Evolutionary conservation across 371 early-diverging fungal species (phyloP), one percentile per base, ranked within the genome.

Genomic region (Apophysomyces elegans): DNA sequence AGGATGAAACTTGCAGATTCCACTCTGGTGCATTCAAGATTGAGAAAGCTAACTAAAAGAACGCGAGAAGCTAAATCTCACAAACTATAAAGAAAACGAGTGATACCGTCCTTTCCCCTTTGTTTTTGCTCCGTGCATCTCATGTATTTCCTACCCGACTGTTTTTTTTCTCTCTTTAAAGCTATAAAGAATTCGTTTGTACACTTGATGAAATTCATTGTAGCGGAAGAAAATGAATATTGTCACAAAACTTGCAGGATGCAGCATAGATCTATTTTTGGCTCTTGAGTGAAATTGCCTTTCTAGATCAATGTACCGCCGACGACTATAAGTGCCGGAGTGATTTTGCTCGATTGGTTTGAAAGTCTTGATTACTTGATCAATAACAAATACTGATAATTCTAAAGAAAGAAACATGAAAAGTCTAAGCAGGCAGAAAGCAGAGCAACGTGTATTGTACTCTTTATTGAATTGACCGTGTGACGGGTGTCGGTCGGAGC

Each of bases 11-110:
- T 16, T 66, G 66, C 37, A 66, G 47, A 26, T 66, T 66, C 66
- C 66, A 61, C 36, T 66, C 66, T 44, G 56, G 39, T 60, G 47
- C 50, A 4, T 66, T 66, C 66, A 60, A 60, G 61, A 56, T 66
- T 59, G 56, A 56, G 44, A 58, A 50, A 26, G 5, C 54, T 7
- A 5, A n/a, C 21, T 50, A 50, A 50, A 21, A 45, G n/a, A 26
- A 41, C 54, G 8, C 21, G 21, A 50, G 54, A n/a, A 50, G 21
- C 54, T 9, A 9, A 8, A 21, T 9, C 21, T 50, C 9, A 26
- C 32, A 26, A 26, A 26, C 32, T 26, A 26, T 26, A 26, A 26
- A 50, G 11, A 50, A 8, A 18, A 18, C 5, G 21, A 8, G 21
- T 7, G 8, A 50, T n/a, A 50, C 8, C n/a, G 21, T 21, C 54